Base-by-base conservation (phyloP, 2,329 filamentous ascomycete species). In the Talaromyces piceae region DNA sequence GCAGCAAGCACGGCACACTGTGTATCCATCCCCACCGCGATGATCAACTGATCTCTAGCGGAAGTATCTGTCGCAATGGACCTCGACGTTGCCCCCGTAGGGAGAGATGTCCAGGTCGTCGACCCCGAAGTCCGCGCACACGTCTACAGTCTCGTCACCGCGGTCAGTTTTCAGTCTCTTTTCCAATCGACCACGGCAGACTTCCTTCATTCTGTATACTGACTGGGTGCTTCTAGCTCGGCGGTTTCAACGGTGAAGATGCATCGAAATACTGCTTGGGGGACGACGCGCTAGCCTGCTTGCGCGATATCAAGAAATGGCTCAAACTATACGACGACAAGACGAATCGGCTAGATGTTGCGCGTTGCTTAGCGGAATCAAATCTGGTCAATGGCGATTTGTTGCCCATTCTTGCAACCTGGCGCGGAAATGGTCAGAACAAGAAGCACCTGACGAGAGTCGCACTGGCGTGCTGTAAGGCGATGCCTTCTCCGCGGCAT, bases 281-380 rank as follows among this genome's bases (percentile, higher is more conserved):
- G 69, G 91, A 97, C 69, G 91, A 96, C 65, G 91, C 91, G 11
- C 76, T 95, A 54, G 88, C 93, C 52, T 93, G 91, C 63, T 77
- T 98, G 52, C 90, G 91, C 56, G 93, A 98, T 71, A 78, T 98
- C 50, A 91, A 93, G 65, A 86, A 86, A 80, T 98, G 93, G 93
- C 79, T 98, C 59, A 90, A 89, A 60, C 82, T 95, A 56, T 93
- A 93, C 76, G 91, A 96, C 68, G 88, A 95, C 66, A 94, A 94
- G 67, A 83, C 86, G 57, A 94, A 95, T 66, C 86, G 91, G 58
- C 86, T 95, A 77, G 93, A 98, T 65, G 93, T 98, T 54, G 91
- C 91, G 55, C 81, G 93, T 71, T 96, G 90, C 67, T 77, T 97
- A 59, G 85, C 89, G 63, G 90, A 97, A 68, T 87, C 90, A 41